A percentile compares a stretch with the other conserved stretches of the same genome.
Evolutionary conservation across 1,139 yeast species (phyloP).

Genomic region (Hyphopichia buzzinii): DNA sequence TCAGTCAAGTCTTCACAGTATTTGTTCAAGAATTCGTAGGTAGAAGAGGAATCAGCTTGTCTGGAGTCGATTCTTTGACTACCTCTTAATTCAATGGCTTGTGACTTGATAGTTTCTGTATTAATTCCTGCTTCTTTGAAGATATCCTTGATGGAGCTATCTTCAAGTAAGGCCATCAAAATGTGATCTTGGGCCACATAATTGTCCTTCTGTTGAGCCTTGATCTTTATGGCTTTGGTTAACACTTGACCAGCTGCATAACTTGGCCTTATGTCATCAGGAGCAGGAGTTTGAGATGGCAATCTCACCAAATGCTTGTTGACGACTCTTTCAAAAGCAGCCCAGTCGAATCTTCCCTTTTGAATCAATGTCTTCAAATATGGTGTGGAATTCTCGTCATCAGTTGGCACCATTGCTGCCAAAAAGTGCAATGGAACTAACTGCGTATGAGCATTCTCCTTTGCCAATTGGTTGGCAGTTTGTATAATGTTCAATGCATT

Average conservation of each 20-base stretch:
- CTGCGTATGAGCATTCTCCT: constrained; percentile 81
- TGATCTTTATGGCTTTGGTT: constrained; percentile 68
- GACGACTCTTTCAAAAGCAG: constrained; percentile 71
- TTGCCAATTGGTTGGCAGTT: constrained; percentile 77
- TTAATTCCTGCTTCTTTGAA: constrained; percentile 74
- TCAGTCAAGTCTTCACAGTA: constrained; percentile 94
- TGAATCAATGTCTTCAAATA: constrained; percentile 85
- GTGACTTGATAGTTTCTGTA: constrained; percentile 70
- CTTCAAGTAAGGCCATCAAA: constrained; percentile 80
- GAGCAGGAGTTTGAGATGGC: constrained; percentile 89
- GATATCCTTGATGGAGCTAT: constrained; percentile 64
- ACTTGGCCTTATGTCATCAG: constrained; percentile 68
- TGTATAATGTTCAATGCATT: constrained; percentile 82
- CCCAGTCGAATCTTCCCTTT: constrained; percentile 88
- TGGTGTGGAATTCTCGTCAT: constrained; percentile 64
- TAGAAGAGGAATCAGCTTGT: constrained; percentile 85
- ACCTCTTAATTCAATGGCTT: constrained; percentile 85
- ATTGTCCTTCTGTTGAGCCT: constrained; percentile 84
- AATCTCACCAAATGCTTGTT: constrained; percentile 78
- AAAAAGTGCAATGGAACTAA: constrained; percentile 82
- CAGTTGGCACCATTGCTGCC: constrained; percentile 85
- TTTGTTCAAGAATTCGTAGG: constrained; percentile 79
- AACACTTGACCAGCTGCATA: constrained; percentile 70
- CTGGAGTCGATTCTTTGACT: constrained; percentile 89
- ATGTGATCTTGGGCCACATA: constrained; percentile 95